Percentiles rank a stretch among this genome's conserved stretches.
These are phyloP conservation scores for Phoma sp. DNA, from an alignment of 2,329 filamentous ascomycete species.

Conservation along the genomic window DNA sequence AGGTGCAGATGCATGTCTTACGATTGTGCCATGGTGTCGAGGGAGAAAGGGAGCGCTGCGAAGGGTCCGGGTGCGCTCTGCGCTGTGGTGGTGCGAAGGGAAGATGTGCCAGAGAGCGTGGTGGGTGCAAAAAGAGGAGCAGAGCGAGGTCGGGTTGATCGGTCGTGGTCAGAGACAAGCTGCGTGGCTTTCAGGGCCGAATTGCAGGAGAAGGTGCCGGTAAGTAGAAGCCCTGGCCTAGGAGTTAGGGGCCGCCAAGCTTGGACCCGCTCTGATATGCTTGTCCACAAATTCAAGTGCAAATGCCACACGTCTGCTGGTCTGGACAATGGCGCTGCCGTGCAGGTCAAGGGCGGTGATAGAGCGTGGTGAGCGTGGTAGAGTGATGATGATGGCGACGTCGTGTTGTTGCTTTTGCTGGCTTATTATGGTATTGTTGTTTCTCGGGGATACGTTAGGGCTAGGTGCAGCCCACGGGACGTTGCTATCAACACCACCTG, in stretches of 20 bases:
- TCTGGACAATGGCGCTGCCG: background rate
- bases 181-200: slow-evolving; percentile 14
- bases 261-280: slow-evolving; percentile 18
- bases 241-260: slow-evolving; percentile 19
- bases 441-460: slow-evolving; percentile 2
- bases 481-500: slow-evolving; percentile 15
- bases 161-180: slow-evolving; percentile 1
- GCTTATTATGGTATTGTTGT: slow-evolving; percentile 12
- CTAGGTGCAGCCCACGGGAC: slow-evolving; percentile 10
- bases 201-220: slow-evolving; percentile 16
- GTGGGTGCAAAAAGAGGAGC: slow-evolving; percentile 5
- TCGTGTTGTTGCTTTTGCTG: slow-evolving; percentile 4
- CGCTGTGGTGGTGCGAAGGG: slow-evolving; percentile 9
- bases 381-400: background rate
- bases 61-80: slow-evolving; percentile 17
- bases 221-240: slow-evolving; percentile 5
- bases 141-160: background rate
- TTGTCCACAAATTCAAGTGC: background rate
- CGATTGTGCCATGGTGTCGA: slow-evolving; percentile 43
- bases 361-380: background rate
- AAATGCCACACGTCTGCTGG: slow-evolving; percentile 1
- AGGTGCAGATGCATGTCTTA: slow-evolving; percentile 25
- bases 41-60: slow-evolving; percentile 11
- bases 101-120: slow-evolving; percentile 9
- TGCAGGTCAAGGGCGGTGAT: background rate